Evolutionary conservation across 768 basidiomycete species (phyloP).

Genomic region (Cystofilobasidium capitatum): DNA sequence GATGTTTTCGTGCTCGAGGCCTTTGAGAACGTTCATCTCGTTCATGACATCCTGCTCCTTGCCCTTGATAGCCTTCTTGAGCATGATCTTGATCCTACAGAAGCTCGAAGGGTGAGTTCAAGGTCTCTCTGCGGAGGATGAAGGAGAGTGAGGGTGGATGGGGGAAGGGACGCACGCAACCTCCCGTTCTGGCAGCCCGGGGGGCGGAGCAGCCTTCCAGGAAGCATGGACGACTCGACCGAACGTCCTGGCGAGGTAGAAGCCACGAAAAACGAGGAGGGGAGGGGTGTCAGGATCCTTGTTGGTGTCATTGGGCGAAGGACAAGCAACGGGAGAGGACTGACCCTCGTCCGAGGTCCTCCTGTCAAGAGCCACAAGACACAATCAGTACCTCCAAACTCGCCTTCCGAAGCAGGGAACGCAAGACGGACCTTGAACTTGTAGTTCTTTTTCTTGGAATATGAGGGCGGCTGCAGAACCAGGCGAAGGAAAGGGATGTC

Average conservation of each 20-base stretch:
- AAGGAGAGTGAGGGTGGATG: conserved; percentile 24
- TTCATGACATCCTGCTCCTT: conserved; percentile 77
- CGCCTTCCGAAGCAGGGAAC: background rate
- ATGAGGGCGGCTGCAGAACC: conserved; percentile 3
- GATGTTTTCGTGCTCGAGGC: conserved; percentile 82
- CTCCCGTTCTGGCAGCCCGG: conserved; percentile 30
- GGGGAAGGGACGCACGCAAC: conserved; percentile 35
- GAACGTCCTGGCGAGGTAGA: conserved; percentile 5
- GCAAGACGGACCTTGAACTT: conserved; percentile 14
- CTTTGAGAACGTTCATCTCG: conserved; percentile 80
- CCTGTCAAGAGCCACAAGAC: background rate
- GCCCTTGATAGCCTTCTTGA: conserved; percentile 86
- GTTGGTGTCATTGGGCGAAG: background rate
- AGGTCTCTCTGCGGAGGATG: conserved; percentile 21
- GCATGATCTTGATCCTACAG: conserved; percentile 57
- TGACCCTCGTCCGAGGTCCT: background rate
- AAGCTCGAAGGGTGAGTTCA: background rate
- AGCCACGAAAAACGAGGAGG: background rate
- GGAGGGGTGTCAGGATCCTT: background rate
- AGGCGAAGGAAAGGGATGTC: background rate
- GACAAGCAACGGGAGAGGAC: background rate
- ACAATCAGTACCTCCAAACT: background rate
- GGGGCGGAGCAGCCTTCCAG: conserved; percentile 37
- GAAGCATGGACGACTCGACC: conserved; percentile 55
- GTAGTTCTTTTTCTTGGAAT: conserved; percentile 23